These are phyloP conservation scores for Xylariaceae sp. DNA, from an alignment of 2,329 filamentous ascomycete genomes.

Conservation along the genomic window DNA sequence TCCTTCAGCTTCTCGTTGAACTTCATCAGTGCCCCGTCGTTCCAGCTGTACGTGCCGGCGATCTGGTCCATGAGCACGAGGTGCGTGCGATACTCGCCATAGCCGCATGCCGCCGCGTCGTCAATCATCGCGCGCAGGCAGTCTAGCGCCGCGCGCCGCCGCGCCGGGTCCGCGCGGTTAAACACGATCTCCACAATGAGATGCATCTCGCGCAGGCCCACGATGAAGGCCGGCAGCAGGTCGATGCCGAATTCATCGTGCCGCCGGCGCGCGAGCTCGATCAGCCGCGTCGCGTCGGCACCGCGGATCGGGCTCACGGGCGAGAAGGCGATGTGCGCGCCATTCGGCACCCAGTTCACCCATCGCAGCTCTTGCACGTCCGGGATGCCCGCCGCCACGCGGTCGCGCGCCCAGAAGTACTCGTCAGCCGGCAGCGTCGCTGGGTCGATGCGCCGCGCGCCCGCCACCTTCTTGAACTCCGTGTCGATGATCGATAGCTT, in stretches of 20 bases:
- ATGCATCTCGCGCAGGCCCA: slow-evolving; percentile 52
- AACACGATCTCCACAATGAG: slow-evolving; percentile 45
- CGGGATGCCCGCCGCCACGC: slow-evolving; percentile 44
- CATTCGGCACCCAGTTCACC: slow-evolving; percentile 51
- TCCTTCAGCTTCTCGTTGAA: slow-evolving; percentile 51
- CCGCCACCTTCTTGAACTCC: slow-evolving; percentile 41
- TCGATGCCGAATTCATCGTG: slow-evolving; percentile 47
- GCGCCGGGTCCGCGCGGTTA: slow-evolving; percentile 35
- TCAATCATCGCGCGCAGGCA: slow-evolving; percentile 43
- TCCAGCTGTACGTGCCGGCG: slow-evolving; percentile 50
- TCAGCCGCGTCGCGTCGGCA: slow-evolving; percentile 47
- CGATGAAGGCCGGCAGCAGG: slow-evolving; percentile 48
- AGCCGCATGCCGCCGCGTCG: slow-evolving; percentile 47
- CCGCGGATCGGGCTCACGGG: slow-evolving; percentile 53
- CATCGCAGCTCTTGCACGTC: slow-evolving; percentile 48
- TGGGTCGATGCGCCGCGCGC: slow-evolving; percentile 42
- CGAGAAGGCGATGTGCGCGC: slow-evolving; percentile 50
- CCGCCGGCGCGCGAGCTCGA: slow-evolving; percentile 41
- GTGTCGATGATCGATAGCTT: slow-evolving; percentile 43
- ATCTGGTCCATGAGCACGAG: slow-evolving; percentile 53
- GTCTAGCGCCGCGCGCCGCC: slow-evolving; percentile 33
- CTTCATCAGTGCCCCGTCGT: slow-evolving; percentile 47
- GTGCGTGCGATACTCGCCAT: slow-evolving; percentile 53
- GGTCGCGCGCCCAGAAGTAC: slow-evolving; percentile 42
- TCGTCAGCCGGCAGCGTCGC: slow-evolving; percentile 42